Base-by-base conservation (phyloP, 179 eudicot genomes). In the Silene coronaria region DNA sequence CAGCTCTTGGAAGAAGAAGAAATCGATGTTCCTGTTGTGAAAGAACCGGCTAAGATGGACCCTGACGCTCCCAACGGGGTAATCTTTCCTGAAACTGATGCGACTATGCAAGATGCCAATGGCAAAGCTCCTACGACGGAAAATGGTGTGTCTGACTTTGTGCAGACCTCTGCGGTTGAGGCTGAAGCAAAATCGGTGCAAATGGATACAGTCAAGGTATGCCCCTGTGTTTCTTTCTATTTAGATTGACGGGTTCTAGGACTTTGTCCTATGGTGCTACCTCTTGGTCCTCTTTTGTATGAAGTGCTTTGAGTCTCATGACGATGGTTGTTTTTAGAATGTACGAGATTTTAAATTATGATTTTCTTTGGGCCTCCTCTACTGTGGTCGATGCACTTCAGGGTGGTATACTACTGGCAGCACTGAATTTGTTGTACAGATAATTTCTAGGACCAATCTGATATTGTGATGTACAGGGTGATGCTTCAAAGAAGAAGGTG, bases 1-100 rank as follows among this genome's bases (percentile, higher is more conserved):
- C 78, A 95, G 99, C 93, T 95, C 53, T 72, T 92, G 74, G 99
- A 95, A 82, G 97, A 92, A 74, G 99, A 92, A 79, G 96, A 95
- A 72, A 72, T 81, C 71, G 99, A 92, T 71, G 89, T 95, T 80
- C 90, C 93, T 42, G 92, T 92, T 58, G 82, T 74, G 36, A 90
- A 91, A 72, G 94, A 89, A 77, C 51, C 80, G 30, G 77, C 80
- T 68, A 86, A 88, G 76, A 95, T 90, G 98, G 96, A 93, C 12
- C 84, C 92, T 28, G 93, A 87, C 58, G 81, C 78, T 69, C 69
- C 87, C 45, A 77, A 58, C 76, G 90, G 75, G 23, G 51, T 84
- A 10, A 71, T 38, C 42, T 46, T 82, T n/a, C 70, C 85, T 76
- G 92, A 89, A 76, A 71, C 78, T 67, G 97, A 92, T 80, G 89